A percentile compares a stretch with the other conserved stretches of the same genome.
Evolutionary conservation across 106 monocot species (phyloP).

Genomic region (Dioscorea zingiberensis): DNA sequence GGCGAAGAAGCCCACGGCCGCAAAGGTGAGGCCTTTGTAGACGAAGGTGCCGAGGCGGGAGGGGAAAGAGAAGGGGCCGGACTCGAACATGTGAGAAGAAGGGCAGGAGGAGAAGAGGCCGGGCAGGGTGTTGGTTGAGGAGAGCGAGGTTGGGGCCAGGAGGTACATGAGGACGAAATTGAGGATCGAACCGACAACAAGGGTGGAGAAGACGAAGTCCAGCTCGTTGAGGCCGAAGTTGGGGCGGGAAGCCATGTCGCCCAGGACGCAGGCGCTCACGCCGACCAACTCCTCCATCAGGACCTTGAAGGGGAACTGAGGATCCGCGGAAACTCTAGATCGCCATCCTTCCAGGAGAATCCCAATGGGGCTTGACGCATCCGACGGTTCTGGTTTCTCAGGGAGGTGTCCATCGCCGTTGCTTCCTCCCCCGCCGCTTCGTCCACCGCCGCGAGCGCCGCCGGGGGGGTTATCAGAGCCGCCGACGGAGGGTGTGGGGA

Average conservation of each 20-base stretch:
- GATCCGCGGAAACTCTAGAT: conserved; percentile 69
- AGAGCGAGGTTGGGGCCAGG: conserved; percentile 49
- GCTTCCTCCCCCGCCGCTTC: neutral
- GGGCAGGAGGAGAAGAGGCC: conserved; percentile 1
- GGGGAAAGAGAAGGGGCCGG: conserved; percentile 41
- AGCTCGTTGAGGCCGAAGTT: conserved; percentile 87
- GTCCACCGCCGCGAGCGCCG: conserved; percentile 17
- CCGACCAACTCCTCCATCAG: conserved; percentile 85
- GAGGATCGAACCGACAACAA: conserved; percentile 84
- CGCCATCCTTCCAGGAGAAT: conserved; percentile 60
- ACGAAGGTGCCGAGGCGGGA: conserved; percentile 44
- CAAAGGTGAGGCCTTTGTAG: conserved; percentile 62
- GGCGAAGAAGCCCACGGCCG: conserved; percentile 60
- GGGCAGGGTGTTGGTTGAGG: conserved; percentile 25
- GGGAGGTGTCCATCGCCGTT: neutral
- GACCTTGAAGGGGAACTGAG: conserved; percentile 86
- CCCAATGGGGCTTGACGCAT: conserved; percentile 19
- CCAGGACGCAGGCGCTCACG: conserved; percentile 57
- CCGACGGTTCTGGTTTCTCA: neutral
- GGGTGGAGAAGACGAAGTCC: conserved; percentile 85
- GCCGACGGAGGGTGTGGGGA: conserved; percentile 4
- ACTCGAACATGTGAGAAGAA: conserved; percentile 53
- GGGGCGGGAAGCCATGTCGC: conserved; percentile 82
- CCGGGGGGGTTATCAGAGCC: conserved; percentile 3
- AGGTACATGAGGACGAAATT: conserved; percentile 79